These are phyloP conservation scores for Guillardia theta DNA, from an alignment of 78 protist genomes.

Conservation along the genomic window DNA sequence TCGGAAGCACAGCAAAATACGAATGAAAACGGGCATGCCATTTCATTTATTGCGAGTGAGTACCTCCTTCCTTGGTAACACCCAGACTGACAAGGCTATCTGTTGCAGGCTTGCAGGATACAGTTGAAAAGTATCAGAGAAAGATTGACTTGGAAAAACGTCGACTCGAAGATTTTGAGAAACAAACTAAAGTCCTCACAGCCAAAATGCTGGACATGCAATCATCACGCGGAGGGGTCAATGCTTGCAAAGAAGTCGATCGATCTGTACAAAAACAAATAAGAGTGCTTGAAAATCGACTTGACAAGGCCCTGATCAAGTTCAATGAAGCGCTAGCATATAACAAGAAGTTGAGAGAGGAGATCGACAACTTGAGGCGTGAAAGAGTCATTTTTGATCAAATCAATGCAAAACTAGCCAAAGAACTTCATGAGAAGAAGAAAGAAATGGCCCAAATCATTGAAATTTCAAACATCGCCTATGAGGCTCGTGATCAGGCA, in stretches of 20 bases:
- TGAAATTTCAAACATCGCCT: conserved; percentile 63
- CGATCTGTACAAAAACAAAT: conserved; percentile 38
- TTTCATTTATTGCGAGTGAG: too few relatives aligned
- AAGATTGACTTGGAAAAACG: conserved; percentile 43
- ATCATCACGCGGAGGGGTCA: background rate
- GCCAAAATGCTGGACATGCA: background rate
- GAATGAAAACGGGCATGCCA: background rate
- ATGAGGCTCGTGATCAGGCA: conserved; percentile 72
- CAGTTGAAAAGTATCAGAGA: background rate
- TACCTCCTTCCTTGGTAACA: too few relatives aligned
- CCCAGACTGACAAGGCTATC: too few relatives aligned
- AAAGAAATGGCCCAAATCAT: conserved; percentile 66
- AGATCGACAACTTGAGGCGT: conserved; percentile 76
- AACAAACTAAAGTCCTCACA: background rate
- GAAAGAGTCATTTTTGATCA: conserved; percentile 82
- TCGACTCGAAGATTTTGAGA: conserved; percentile 12
- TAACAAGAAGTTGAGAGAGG: conserved; percentile 73
- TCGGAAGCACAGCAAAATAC: background rate
- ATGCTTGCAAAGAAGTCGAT: background rate
- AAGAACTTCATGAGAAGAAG: conserved; percentile 61
- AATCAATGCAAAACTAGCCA: conserved; percentile 66
- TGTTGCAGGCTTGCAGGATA: background rate
- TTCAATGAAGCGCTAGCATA: conserved; percentile 72
- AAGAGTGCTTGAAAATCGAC: conserved; percentile 64
- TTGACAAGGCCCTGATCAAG: conserved; percentile 57